phyloP scores from a whole-genome alignment of 2,329 filamentous ascomycete species.

The Cladosporium cucumerinum region DNA sequence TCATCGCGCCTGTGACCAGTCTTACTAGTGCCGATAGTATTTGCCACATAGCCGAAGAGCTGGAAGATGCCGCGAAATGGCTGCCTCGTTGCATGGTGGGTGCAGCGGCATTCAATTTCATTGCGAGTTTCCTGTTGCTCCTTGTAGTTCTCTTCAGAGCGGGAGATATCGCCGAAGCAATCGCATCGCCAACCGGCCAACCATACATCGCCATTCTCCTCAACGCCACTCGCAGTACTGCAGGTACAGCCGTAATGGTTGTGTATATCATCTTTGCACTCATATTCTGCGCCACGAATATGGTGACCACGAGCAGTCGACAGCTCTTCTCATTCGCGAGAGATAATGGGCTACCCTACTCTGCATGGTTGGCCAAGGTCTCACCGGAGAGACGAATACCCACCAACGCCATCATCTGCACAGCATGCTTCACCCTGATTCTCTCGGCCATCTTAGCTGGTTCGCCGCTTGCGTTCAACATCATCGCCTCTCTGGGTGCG shows the following conservation, averaged over 20 bases:
- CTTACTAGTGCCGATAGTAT: constrained; percentile 16
- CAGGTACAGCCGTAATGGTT: constrained; percentile 25
- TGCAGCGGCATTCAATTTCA: constrained; percentile 23
- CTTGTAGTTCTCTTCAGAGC: constrained; percentile 2
- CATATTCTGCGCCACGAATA: constrained; percentile 39
- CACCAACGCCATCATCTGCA: constrained; percentile 29
- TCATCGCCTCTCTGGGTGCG: constrained; percentile 39
- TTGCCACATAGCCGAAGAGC: constrained; percentile 24
- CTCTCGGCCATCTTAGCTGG: constrained; percentile 39
- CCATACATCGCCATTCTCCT: constrained; percentile 22
- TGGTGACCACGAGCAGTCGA: constrained; percentile 40
- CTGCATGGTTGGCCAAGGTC: constrained; percentile 22
- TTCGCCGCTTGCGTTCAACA: constrained; percentile 39
- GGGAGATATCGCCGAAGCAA: constrained; percentile 20
- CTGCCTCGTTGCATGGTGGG: constrained; percentile 27
- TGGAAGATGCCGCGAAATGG: constrained; percentile 20
- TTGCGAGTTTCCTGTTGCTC: constrained; percentile 19
- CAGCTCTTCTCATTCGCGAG: constrained; percentile 42
- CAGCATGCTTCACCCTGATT: constrained; percentile 13
- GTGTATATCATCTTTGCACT: constrained; percentile 29
- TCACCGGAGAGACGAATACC: constrained; percentile 28
- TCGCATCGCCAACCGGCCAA: constrained; percentile 24
- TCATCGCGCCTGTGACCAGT: constrained; percentile 21
- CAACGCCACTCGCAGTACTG: constrained; percentile 25
- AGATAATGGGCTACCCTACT: constrained; percentile 37